Evolutionary conservation across 2,329 filamentous ascomycete species (phyloP).

Genomic region (Oidium heveae): DNA sequence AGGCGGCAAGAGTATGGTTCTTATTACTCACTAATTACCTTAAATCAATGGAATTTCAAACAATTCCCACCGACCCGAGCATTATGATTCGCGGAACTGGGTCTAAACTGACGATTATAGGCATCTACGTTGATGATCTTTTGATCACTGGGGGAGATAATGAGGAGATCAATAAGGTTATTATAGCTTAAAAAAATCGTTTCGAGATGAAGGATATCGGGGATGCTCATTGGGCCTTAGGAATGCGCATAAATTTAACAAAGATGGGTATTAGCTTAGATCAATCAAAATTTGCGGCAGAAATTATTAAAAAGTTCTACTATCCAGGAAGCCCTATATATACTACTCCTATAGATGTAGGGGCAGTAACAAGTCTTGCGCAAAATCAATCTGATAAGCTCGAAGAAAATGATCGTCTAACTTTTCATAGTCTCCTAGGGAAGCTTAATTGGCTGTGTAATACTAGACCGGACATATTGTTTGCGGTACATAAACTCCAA

Average conservation of each 20-base stretch:
- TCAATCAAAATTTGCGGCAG: no score
- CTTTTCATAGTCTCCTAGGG: neutral
- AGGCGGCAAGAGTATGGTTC: constrained; percentile 1
- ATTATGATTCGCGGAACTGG: neutral
- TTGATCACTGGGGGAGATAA: neutral
- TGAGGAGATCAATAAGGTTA: neutral
- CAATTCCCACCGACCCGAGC: neutral
- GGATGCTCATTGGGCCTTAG: neutral
- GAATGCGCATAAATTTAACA: neutral
- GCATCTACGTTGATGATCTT: neutral
- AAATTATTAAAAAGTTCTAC: no score
- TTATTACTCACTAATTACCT: constrained; percentile 2
- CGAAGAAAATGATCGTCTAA: neutral
- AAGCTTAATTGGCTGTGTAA: neutral
- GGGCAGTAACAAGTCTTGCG: neutral
- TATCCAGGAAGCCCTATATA: neutral
- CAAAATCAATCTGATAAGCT: neutral
- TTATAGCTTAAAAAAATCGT: neutral
- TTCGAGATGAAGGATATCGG: neutral
- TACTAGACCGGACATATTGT: neutral
- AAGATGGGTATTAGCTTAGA: no score
- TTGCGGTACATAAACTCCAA: neutral
- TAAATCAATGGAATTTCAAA: neutral
- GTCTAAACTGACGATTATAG: neutral
- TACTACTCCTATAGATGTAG: neutral